phyloP scores from a whole-genome alignment of 2,329 filamentous ascomycete genomes.

The Geoglossum cookeanum region DNA sequence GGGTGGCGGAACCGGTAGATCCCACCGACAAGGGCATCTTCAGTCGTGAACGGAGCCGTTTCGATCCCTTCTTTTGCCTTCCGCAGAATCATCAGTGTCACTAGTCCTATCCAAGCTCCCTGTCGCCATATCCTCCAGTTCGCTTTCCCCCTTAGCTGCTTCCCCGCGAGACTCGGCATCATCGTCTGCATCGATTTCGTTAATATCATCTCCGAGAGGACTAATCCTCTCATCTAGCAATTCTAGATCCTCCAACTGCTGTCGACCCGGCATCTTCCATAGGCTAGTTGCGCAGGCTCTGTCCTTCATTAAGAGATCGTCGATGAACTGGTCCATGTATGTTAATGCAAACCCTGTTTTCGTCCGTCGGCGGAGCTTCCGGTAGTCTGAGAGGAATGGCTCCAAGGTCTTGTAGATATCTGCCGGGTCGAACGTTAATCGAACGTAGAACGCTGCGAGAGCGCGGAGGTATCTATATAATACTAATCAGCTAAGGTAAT shows the following conservation, averaged over 20 bases:
- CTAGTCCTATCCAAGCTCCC: slow-evolving; percentile 7
- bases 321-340: slow-evolving; percentile 79
- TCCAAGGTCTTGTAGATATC: slow-evolving; percentile 68
- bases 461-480: slow-evolving; percentile 62
- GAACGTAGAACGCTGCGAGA: slow-evolving; percentile 81
- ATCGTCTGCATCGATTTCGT: slow-evolving; percentile 46
- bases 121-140: slow-evolving; percentile 17
- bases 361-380: slow-evolving; percentile 64
- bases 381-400: slow-evolving; percentile 59
- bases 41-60: background rate
- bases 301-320: slow-evolving; percentile 76
- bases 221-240: slow-evolving; percentile 71
- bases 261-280: slow-evolving; percentile 73
- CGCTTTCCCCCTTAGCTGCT: slow-evolving; percentile 20
- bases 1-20: background rate
- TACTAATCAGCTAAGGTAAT: background rate
- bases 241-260: slow-evolving; percentile 74
- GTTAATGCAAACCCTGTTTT: slow-evolving; percentile 59
- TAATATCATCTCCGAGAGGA: slow-evolving; percentile 56
- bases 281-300: slow-evolving; percentile 79
- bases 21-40: background rate
- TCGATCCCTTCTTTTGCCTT: background rate
- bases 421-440: slow-evolving; percentile 64
- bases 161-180: slow-evolving; percentile 16
- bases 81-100: slow-evolving; percentile 11